Evolutionary conservation across 352 stramenopile species (phyloP).

Genomic region (Phytophthora uliginosa): DNA sequence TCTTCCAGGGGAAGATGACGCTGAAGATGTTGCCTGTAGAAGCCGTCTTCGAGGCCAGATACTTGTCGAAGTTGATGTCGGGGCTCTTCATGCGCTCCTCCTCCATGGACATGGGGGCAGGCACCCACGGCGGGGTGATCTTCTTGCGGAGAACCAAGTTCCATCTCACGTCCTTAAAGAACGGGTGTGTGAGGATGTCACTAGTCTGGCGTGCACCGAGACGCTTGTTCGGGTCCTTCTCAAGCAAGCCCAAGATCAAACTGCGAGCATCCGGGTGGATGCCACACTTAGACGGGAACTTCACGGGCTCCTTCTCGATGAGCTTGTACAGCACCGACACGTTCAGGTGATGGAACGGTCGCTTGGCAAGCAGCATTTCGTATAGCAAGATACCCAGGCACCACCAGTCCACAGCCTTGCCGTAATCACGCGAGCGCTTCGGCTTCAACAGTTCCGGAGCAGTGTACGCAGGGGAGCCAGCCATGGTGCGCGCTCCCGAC

Average conservation of each 20-base stretch:
- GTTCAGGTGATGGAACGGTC: conserved; percentile 93
- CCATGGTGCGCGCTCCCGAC: conserved; percentile 87
- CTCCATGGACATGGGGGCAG: conserved; percentile 72
- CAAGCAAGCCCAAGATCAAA: conserved; percentile 80
- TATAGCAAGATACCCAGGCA: conserved; percentile 92
- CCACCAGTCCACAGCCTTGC: conserved; percentile 91
- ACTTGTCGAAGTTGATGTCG: conserved; percentile 91
- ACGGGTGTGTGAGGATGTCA: conserved; percentile 87
- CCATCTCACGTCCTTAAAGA: conserved; percentile 86
- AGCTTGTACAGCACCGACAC: conserved; percentile 93
- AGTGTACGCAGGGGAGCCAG: conserved; percentile 85
- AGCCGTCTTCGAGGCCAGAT: conserved; percentile 82
- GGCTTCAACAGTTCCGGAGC: conserved; percentile 86
- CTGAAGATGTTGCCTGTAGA: conserved; percentile 86
- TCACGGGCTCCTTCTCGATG: conserved; percentile 91
- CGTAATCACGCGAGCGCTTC: conserved; percentile 88
- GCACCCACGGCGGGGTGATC: conserved; percentile 79
- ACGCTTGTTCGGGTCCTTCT: conserved; percentile 88
- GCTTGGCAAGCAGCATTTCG: conserved; percentile 93
- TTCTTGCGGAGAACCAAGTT: conserved; percentile 88
- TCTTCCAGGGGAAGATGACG: conserved; percentile 88
- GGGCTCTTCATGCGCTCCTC: conserved; percentile 82
- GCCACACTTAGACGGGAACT: conserved; percentile 84
- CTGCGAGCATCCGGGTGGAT: conserved; percentile 77
- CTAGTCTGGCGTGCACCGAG: conserved; percentile 86